Base-by-base conservation (phyloP, 768 basidiomycete genomes). In the Glaciozyma antarctica region DNA sequence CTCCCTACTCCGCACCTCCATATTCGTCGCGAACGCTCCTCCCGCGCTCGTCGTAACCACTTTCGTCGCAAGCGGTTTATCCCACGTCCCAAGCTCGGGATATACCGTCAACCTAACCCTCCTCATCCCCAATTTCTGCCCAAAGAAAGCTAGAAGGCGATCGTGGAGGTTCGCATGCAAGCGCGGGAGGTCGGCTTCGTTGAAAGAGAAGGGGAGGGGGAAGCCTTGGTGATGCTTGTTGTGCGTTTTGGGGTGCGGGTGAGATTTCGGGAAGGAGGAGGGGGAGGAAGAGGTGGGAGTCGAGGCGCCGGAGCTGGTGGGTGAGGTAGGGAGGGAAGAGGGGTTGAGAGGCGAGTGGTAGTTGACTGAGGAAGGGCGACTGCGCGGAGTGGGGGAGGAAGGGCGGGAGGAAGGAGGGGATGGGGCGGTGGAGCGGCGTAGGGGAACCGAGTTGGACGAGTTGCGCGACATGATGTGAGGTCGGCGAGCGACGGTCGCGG, bases 131-230 rank as follows among this genome's bases (percentile, higher is more conserved):
- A 76, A 69, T 26, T 74, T 74, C 38, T 65, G 60, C 16, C 67
- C 68, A 57, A 75, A 73, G 67, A 76, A 76, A 16, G 73, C 72
- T 10, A 73, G 66, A 32, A 76, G 67, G 17, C 75, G 72, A 9
- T 61, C 53, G 22, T 70, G 63, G 17, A 76, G 64, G 56, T 73
- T 76, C 15, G 61, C 51, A 51, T 76, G 75, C 9, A 74, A 63
- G 49, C 62, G 59, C 1, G 64, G 62, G 10, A 73, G 56, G 34
- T 66, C 62, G 1, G 56, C 41, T 8, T 65, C 57, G 13, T 32
- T 56, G 62, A 47, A 66, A 4, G 54, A 9, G 63, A 72, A 67
- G 7, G 66, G 59, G 0, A 19, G 10, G 21, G 69, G 69, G 64
- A 64, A 69, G 13, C 22, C 9, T 48, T 70, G 63, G 45, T 49